Evolutionary conservation across 108 stramenopile species (phyloP), one percentile per base, ranked within the genome.

Genomic region (Pelagomonas calceolata): DNA sequence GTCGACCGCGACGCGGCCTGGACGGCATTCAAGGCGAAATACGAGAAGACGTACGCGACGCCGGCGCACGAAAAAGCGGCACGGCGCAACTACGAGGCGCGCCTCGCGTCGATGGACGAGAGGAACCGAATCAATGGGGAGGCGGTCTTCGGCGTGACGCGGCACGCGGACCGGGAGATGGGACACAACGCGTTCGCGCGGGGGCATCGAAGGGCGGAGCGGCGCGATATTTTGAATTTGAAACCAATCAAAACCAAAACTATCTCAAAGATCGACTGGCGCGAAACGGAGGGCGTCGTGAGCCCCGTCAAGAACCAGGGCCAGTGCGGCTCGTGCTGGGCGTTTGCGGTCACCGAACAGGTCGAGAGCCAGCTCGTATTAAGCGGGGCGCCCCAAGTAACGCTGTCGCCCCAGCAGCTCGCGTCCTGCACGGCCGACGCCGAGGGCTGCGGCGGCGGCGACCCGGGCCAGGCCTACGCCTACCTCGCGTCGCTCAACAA

Each of bases 301-400:
- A 73, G 78, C 51, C 34, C 78, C 43, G 76, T 82, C 60, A 79
- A 82, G 73, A 74, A 82, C 68, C 92, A 94, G 86, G 91, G 90
- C 12, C 63, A 68, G 36, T 94, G 94, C 79, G 94, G 94, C 30
- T 89, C 86, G 0, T 99, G 98, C 85, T 99, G 95, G 95, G 94
- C 98, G 15, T 94, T 97, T 71, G 88, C 92, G n/a, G 90, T 96
- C 14, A 89, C 93, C 5, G 98, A 95, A 0, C 84, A 91, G 30
- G 69, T 95, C 71, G 95, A 97, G 82, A 90, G 94, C 33, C 80
- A 81, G 30, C 80, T 87, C 51, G 82, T 75, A 67, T 68, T 89
- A 31, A 72, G 78, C 72, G 78, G 77, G n/a, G 79, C 79, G 65
- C 35, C 71, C 37, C 75, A 81, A 34, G 73, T 86, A 26, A 79